Evolutionary conservation across 2,329 filamentous ascomycete genomes (phyloP), one percentile per base, ranked within the genome.

Genomic region (Aspergillus candidus): DNA sequence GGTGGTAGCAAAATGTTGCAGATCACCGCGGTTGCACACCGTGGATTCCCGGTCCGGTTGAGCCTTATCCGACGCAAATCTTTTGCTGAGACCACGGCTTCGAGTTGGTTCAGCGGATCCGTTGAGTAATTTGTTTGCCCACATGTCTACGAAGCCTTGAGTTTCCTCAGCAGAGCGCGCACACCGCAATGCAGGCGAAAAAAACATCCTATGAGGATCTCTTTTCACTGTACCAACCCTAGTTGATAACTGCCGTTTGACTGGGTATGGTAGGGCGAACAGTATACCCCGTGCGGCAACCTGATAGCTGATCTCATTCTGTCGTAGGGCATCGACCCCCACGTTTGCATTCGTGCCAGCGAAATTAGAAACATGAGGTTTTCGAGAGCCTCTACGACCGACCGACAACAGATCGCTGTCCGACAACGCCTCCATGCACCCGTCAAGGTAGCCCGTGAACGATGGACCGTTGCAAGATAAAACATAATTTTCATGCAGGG

Each of bases 261-360:
- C 93, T 0, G 91, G 91, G 55, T 79, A 79, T 2, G 93, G 93
- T 2, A 98, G 75, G 8, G 82, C 83, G 62, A 94, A 94, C 0
- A 96, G 68, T 39, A 97, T 69, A 1, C 93, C 93, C 11, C 90
- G 81, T 0, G 94, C 87, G 4, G 89, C 89, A 13, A 91, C 83
- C 53, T 98, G 88, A 52, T 96, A 97, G 17, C 86, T 83, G 61
- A 98, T 90, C 60, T 98, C 93, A 51, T 96, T 89, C 65, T 97
- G 91, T 6, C 90, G 83, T 8, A 97, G 70, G 11, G 83, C 76
- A 48, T 96, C 91, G 41, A 62, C 44, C 3, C 58, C 53, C 11
- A 53, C 30, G 33, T 47, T 35, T 14, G 82, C 80, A 14, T 78
- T 78, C 1, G 76, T 73, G 62, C 83, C 74, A 15, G 69, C 72